Base-by-base conservation (phyloP, 495 filamentous ascomycete genomes). In the Xylaria intraflava region DNA sequence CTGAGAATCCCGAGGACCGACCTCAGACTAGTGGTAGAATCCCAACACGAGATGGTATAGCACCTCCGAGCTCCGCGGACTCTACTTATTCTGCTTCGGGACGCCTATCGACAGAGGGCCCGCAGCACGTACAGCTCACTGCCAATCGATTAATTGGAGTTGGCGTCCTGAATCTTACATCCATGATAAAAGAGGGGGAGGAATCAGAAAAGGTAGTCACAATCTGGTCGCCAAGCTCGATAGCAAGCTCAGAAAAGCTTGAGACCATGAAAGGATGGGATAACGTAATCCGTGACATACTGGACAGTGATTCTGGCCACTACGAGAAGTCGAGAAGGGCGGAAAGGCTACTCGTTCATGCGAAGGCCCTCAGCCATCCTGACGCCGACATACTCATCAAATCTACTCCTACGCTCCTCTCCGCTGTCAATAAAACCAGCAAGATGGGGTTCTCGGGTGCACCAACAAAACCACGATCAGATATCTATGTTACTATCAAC, bases 371-470 rank as follows among this genome's bases (percentile, higher is more conserved):
- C 65, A 75, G 78, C 22, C 73, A 79, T 51, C 75, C 83, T 6
- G 90, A 96, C 59, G 81, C 88, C 0, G 90, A 90, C 58, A 74
- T 69, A 2, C 78, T 99, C 26, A 83, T 97, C 53, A 84, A 84
- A 54, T 80, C 84, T 41, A 96, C 91, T 12, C 94, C 92, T 8
- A 97, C 93, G 0, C 72, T 94, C 5, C 80, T 97, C 31, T 88
- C 94, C 49, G 82, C 84, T 38, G 80, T 96, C 51, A 77, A 77
- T 54, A 84, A 84, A 58, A 92, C 90, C 6, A 81, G 78, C 56
- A 90, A 92, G 66, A 90, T 96, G 61, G 92, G 90, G n/a, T 99
- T 99, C 69, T 85, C 93, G 2, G 90, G 90, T 17, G 91, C 90
- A 7, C 93, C 93, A 1, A 88, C 86, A 0, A 88, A 87, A 60